These are phyloP conservation scores for Simplicillium aogashimaense DNA, from an alignment of 2,329 filamentous ascomycete species.

Conservation along the genomic window DNA sequence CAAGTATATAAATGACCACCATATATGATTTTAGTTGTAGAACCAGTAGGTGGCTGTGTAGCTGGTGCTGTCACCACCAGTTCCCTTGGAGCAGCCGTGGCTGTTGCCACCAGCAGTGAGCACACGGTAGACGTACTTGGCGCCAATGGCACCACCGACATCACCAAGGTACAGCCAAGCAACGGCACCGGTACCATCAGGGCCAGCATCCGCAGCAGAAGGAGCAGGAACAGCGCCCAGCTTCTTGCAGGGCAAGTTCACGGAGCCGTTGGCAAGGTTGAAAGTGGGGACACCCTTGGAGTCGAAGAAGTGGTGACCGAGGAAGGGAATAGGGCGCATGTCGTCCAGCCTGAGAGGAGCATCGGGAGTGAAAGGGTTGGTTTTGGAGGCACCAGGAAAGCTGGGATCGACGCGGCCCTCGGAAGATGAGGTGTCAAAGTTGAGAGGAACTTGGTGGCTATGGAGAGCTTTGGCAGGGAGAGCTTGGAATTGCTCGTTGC, in stretches of 20 bases:
- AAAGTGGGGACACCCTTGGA: slow-evolving; percentile 45
- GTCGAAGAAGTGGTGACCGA: slow-evolving; percentile 63
- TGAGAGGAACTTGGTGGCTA: slow-evolving; percentile 34
- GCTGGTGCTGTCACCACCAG: slow-evolving; percentile 38
- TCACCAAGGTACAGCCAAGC: slow-evolving; percentile 42
- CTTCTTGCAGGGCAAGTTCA: slow-evolving; percentile 37
- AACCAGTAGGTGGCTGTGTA: slow-evolving; percentile 53
- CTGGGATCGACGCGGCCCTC: slow-evolving; percentile 17
- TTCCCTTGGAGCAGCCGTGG: slow-evolving; percentile 28
- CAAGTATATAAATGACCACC: too few species aligned
- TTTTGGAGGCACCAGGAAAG: slow-evolving; percentile 29
- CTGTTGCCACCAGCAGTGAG: slow-evolving; percentile 40
- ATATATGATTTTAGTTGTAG: slow-evolving; percentile 24
- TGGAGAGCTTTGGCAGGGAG: slow-evolving; percentile 31
- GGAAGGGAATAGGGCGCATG: slow-evolving; percentile 25
- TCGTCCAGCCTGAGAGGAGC: slow-evolving; percentile 27
- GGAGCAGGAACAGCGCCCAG: slow-evolving; percentile 42
- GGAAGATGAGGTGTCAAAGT: slow-evolving; percentile 22
- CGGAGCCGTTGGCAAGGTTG: slow-evolving; percentile 31
- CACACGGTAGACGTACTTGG: slow-evolving; percentile 42
- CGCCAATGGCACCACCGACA: slow-evolving; percentile 25
- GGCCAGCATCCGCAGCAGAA: slow-evolving; percentile 30
- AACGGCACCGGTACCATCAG: slow-evolving; percentile 39
- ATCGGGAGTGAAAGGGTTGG: slow-evolving; percentile 32
- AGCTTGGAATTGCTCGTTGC: slow-evolving; percentile 23